These are phyloP conservation scores for Lachnellula arida DNA, from an alignment of 2,329 filamentous ascomycete genomes.

Conservation along the genomic window DNA sequence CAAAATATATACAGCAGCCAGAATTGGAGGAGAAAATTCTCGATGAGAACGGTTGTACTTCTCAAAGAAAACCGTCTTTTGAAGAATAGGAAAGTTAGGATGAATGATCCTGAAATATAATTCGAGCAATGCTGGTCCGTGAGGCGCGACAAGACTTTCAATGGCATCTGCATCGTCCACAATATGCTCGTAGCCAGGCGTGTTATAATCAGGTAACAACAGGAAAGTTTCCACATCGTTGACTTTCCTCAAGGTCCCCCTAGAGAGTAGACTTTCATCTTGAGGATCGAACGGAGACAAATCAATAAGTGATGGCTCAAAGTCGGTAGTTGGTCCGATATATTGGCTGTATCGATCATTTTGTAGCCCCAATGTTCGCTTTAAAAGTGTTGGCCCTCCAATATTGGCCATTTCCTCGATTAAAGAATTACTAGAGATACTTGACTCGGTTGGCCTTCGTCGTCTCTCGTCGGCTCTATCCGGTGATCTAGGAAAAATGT, in stretches of 20 bases:
- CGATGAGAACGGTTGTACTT: slow-evolving; percentile 69
- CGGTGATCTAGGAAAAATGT: slow-evolving; percentile 46
- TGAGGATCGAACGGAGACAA: slow-evolving; percentile 75
- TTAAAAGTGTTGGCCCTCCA: slow-evolving; percentile 60
- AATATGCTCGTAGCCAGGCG: slow-evolving; percentile 67
- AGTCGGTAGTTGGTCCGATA: slow-evolving; percentile 77
- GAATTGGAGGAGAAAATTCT: slow-evolving; percentile 69
- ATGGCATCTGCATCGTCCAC: slow-evolving; percentile 65
- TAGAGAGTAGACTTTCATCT: slow-evolving; percentile 71
- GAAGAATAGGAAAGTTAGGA: slow-evolving; percentile 75
- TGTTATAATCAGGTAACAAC: slow-evolving; percentile 69
- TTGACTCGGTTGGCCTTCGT: slow-evolving; percentile 50
- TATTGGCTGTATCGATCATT: slow-evolving; percentile 76
- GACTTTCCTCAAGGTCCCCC: slow-evolving; percentile 68
- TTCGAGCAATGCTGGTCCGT: slow-evolving; percentile 73
- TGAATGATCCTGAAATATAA: slow-evolving; percentile 80
- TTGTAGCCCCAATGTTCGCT: slow-evolving; percentile 70
- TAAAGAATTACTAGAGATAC: slow-evolving; percentile 58
- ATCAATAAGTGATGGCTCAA: slow-evolving; percentile 78
- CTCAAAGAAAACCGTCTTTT: slow-evolving; percentile 75
- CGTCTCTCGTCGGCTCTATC: slow-evolving; percentile 50
- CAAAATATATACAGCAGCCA: slow-evolving; percentile 78
- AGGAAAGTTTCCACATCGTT: slow-evolving; percentile 75
- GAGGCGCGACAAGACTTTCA: slow-evolving; percentile 68
- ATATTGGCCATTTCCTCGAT: slow-evolving; percentile 69